These are phyloP conservation scores for Harringtonia aguacate DNA, from an alignment of 2,329 filamentous ascomycete species.

Conservation along the genomic window DNA sequence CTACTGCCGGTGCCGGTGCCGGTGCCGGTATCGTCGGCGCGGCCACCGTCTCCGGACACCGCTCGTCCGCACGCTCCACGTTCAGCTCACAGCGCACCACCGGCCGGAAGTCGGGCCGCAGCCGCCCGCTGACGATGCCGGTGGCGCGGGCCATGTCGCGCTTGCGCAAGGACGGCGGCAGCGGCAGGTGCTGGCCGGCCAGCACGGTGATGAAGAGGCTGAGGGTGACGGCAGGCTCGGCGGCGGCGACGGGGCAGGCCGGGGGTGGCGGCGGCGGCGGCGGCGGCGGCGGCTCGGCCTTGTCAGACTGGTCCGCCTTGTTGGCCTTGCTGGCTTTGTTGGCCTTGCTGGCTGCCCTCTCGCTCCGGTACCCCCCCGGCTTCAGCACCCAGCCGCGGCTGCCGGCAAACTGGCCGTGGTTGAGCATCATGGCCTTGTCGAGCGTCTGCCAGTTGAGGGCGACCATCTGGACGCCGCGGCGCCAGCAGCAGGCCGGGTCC, in stretches of 20 bases:
- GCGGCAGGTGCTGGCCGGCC: slow-evolving; percentile 63
- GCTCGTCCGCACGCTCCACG: slow-evolving; percentile 50
- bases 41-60: slow-evolving; percentile 10
- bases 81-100: slow-evolving; percentile 74
- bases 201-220: slow-evolving; percentile 61
- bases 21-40: background rate
- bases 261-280: too few species aligned
- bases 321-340: too few species aligned
- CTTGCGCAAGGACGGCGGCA: slow-evolving; percentile 32
- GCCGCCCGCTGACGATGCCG: slow-evolving; percentile 17
- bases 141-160: slow-evolving; percentile 15
- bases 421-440: slow-evolving; percentile 91
- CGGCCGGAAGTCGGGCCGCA: slow-evolving; percentile 48
- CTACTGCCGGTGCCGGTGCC: background rate
- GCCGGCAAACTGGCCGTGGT: slow-evolving; percentile 92
- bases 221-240: slow-evolving; percentile 41
- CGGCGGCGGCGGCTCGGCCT: too few species aligned
- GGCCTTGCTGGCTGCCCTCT: slow-evolving; percentile 15
- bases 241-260: slow-evolving; percentile 30
- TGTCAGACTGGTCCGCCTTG: too few species aligned
- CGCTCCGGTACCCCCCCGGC: slow-evolving; percentile 55
- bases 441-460: slow-evolving; percentile 96
- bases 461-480: slow-evolving; percentile 92
- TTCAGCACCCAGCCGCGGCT: slow-evolving; percentile 80
- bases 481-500: slow-evolving; percentile 85